phyloP scores from a whole-genome alignment of 495 filamentous ascomycete species.

The Beverwykella pulmonaria region DNA sequence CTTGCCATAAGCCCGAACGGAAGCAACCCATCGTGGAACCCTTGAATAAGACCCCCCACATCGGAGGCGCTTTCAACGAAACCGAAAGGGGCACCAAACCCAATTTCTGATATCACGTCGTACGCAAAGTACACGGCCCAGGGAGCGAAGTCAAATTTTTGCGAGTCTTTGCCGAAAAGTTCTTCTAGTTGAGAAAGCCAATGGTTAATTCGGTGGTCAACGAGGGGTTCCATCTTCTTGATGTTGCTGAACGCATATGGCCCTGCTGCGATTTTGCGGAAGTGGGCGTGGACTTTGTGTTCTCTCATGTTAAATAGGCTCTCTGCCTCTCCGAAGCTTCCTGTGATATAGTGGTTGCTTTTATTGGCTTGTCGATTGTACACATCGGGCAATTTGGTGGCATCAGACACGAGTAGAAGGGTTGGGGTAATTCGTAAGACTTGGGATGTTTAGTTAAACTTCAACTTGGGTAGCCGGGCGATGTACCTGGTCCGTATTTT shows the following conservation, averaged over 20 bases:
- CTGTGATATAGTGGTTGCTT: constrained; percentile 56
- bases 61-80: constrained; percentile 63
- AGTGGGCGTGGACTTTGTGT: constrained; percentile 53
- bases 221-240: constrained; percentile 35
- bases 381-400: constrained; percentile 51
- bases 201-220: constrained; percentile 38
- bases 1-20: constrained; percentile 54
- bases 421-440: constrained; percentile 44
- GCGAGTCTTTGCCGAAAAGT: constrained; percentile 41
- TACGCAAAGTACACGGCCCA: constrained; percentile 60
- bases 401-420: constrained; percentile 43
- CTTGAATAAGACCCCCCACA: constrained; percentile 57
- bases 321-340: constrained; percentile 53
- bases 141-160: constrained; percentile 54
- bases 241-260: constrained; percentile 46
- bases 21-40: constrained; percentile 55
- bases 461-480: not conserved
- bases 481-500: constrained; percentile 48
- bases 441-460: not conserved
- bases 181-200: constrained; percentile 50
- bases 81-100: constrained; percentile 64
- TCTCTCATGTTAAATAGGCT: constrained; percentile 55
- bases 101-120: constrained; percentile 67
- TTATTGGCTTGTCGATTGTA: constrained; percentile 61
- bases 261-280: constrained; percentile 51